These are phyloP conservation scores for Salix arbutifolia DNA, from an alignment of 345 rosid genomes.

Conservation along the genomic window DNA sequence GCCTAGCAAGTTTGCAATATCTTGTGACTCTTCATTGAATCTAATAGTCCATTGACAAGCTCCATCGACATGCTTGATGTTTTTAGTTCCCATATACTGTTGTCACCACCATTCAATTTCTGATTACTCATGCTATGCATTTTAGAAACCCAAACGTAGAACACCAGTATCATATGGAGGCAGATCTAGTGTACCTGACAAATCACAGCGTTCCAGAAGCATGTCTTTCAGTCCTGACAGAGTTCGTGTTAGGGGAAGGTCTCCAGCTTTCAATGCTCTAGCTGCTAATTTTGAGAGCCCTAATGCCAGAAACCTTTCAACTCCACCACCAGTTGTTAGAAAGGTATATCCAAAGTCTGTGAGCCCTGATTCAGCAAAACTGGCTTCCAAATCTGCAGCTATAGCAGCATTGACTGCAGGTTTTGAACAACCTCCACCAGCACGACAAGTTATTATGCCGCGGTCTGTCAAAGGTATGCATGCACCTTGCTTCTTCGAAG, in stretches of 20 bases:
- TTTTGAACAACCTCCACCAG: slow-evolving; percentile 67
- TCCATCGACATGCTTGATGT: neutral
- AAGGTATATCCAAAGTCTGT: slow-evolving; percentile 89
- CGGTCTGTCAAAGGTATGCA: slow-evolving; percentile 65
- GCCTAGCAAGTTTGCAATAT: neutral
- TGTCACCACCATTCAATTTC: neutral
- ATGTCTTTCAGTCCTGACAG: slow-evolving; percentile 95
- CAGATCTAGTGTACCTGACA: slow-evolving; percentile 81
- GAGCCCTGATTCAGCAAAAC: slow-evolving; percentile 67
- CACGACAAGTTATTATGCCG: slow-evolving; percentile 64
- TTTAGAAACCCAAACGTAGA: slow-evolving; percentile 92
- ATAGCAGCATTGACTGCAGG: slow-evolving; percentile 60
- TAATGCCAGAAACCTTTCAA: slow-evolving; percentile 78
- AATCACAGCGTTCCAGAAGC: slow-evolving; percentile 95
- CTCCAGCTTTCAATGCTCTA: slow-evolving; percentile 94
- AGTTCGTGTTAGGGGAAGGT: slow-evolving; percentile 95
- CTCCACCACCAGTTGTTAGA: slow-evolving; percentile 93
- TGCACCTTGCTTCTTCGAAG: slow-evolving; percentile 1
- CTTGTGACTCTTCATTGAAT: neutral
- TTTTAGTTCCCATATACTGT: neutral
- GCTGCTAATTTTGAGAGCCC: slow-evolving; percentile 93
- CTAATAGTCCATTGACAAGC: neutral
- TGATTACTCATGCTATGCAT: slow-evolving; percentile 7
- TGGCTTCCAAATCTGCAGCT: slow-evolving; percentile 59
- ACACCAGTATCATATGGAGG: slow-evolving; percentile 71